Percentiles rank a stretch among this genome's conserved stretches.
Conservation (phyloP, 164 flowering plant genomes). For the Berberis vulgaris region DNA sequence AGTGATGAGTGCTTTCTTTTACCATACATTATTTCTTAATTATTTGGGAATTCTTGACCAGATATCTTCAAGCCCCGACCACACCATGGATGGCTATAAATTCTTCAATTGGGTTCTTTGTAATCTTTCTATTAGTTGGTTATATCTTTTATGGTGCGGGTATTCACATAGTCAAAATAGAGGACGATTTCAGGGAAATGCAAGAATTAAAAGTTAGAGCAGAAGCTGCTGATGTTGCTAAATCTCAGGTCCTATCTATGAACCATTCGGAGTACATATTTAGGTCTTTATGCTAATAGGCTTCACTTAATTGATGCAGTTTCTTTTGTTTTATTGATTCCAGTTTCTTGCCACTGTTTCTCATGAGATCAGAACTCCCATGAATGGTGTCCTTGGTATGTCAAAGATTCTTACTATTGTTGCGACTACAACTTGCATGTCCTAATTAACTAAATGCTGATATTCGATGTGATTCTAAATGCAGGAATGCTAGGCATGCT, state of each 20-base stretch:
- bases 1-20: neutral
- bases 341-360: slow-evolving; percentile 98
- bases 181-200: slow-evolving; percentile 78
- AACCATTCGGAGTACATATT: slow-evolving; percentile 2
- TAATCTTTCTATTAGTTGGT: slow-evolving; percentile 56
- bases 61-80: slow-evolving; percentile 71
- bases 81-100: slow-evolving; percentile 57
- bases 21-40: slow-evolving; percentile 1
- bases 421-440: neutral
- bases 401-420: neutral
- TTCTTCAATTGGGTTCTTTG: slow-evolving; percentile 47
- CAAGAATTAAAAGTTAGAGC: slow-evolving; percentile 73
- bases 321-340: slow-evolving; percentile 11
- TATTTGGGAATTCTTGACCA: slow-evolving; percentile 17
- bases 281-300: neutral
- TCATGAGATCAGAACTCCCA: slow-evolving; percentile 94
- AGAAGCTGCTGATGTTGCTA: slow-evolving; percentile 94
- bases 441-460: neutral
- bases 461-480: slow-evolving; percentile 6
- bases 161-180: slow-evolving; percentile 70
- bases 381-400: slow-evolving; percentile 96
- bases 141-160: slow-evolving; percentile 64
- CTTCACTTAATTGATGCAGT: neutral
- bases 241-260: slow-evolving; percentile 60
- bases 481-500: slow-evolving; percentile 88